Evolutionary conservation across 2,329 filamentous ascomycete species (phyloP), one percentile per base, ranked within the genome.

Genomic region (Botrytis medusae): DNA sequence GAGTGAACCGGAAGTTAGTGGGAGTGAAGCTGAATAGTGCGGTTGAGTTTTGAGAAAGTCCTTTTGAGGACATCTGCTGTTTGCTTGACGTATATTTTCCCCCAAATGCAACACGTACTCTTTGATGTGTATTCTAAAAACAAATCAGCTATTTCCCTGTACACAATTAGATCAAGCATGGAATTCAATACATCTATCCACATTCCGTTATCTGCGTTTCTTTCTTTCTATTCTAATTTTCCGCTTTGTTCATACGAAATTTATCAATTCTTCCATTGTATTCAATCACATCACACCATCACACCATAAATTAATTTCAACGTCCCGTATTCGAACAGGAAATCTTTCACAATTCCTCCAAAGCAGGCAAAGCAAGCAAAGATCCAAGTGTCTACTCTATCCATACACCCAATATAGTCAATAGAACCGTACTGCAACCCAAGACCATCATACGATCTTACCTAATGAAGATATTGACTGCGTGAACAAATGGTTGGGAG

Each of bases 1-100:
- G 51, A 80, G 80, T 42, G 81, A 80, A 57, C 81, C 79, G 34
- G 82, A 82, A 44, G 74, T 77, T 60, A 79, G 77, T 71, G 78
- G 73, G 20, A 75, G 73, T 72, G 77, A 77, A 22, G 40, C 16
- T 42, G 71, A 72, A 68, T 68, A 68, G 46, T 18, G n/a, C 14
- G 7, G 6, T 18, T 29, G 5, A 20, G 22, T 9, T 68, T 9
- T 10, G 4, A 29, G 8, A 25, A 54, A 22, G 10, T 25, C 25
- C 7, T 44, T 7, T 25, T 14, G 29, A 65, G 1, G 12, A 22
- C 2, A 29, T 40, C 8, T 3, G 10, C 1, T 42, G 2, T 18
- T 51, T 67, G 2, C 22, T 37, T 54, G 25, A 37, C 7, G 22
- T 16, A 25, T 51, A 34, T 16, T 20, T 16, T 16, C 48, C n/a